Evolutionary conservation across 805 yeast species (phyloP).

Genomic region (Wickerhamiella parazyma): DNA sequence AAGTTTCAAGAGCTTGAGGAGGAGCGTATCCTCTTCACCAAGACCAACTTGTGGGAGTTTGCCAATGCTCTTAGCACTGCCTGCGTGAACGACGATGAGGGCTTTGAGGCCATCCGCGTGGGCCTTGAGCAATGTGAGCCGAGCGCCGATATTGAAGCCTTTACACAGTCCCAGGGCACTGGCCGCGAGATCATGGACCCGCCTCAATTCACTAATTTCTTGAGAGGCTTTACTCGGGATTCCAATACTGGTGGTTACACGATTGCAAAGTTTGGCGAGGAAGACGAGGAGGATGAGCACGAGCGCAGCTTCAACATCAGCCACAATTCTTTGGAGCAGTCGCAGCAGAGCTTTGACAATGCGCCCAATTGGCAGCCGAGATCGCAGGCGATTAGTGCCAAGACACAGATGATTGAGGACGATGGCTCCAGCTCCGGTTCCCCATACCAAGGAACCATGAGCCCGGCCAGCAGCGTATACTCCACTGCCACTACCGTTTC

Average conservation of each 20-base stretch:
- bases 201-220: conserved; percentile 50
- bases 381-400: background rate
- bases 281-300: background rate
- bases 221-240: conserved; percentile 31
- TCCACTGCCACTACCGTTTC: conserved; percentile 16
- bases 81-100: conserved; percentile 67
- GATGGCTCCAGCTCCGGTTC: conserved; percentile 13
- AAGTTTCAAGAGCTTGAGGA: conserved; percentile 56
- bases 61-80: conserved; percentile 60
- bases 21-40: conserved; percentile 55
- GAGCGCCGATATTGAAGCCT: conserved; percentile 40
- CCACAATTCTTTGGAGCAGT: conserved; percentile 2
- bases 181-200: conserved; percentile 49
- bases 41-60: conserved; percentile 63
- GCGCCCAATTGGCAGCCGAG: conserved; percentile 5
- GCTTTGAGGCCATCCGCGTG: conserved; percentile 57
- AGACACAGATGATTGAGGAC: background rate
- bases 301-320: conserved; percentile 3
- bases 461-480: conserved; percentile 19
- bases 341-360: conserved; percentile 5
- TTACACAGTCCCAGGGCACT: conserved; percentile 44
- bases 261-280: conserved; percentile 25
- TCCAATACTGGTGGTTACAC: conserved; percentile 20
- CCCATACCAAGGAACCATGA: conserved; percentile 15
- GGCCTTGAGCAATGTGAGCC: conserved; percentile 58